Evolutionary conservation across 352 stramenopile genomes (phyloP).

Genomic region (Phytophthora lateralis): DNA sequence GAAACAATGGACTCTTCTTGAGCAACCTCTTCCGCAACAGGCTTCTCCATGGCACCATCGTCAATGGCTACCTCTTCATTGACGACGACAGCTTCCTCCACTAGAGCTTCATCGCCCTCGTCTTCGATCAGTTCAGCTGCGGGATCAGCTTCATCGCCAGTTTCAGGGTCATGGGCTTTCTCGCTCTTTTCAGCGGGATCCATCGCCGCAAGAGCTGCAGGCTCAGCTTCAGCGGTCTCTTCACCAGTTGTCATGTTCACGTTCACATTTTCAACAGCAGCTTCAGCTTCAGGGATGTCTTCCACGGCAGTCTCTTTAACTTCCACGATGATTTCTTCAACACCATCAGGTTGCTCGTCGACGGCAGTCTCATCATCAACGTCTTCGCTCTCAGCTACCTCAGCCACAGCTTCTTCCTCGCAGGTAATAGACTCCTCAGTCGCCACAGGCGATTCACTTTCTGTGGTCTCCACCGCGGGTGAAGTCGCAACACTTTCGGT

Average conservation of each 20-base stretch:
- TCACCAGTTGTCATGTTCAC: background rate
- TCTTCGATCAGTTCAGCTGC: background rate
- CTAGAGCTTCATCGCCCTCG: background rate
- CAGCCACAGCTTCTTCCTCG: background rate
- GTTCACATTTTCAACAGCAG: background rate
- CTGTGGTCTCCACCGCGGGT: background rate
- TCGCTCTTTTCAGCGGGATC: background rate
- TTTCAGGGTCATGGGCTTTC: background rate
- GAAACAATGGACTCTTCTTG: background rate
- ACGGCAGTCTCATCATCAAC: background rate
- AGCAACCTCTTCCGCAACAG: slow-evolving; percentile 1
- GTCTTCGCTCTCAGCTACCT: background rate
- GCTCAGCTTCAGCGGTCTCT: background rate
- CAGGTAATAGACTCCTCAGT: background rate
- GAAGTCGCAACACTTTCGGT: background rate
- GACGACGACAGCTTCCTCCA: background rate
- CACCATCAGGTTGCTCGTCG: background rate
- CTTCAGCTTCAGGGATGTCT: background rate
- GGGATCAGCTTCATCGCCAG: background rate
- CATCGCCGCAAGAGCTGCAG: background rate
- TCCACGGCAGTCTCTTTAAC: background rate
- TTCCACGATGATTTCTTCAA: background rate
- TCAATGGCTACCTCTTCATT: background rate
- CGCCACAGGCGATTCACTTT: background rate
- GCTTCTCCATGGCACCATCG: slow-evolving; percentile 5